Evolutionary conservation across 495 filamentous ascomycete genomes (phyloP).

Genomic region (Xylaria bambusicola): DNA sequence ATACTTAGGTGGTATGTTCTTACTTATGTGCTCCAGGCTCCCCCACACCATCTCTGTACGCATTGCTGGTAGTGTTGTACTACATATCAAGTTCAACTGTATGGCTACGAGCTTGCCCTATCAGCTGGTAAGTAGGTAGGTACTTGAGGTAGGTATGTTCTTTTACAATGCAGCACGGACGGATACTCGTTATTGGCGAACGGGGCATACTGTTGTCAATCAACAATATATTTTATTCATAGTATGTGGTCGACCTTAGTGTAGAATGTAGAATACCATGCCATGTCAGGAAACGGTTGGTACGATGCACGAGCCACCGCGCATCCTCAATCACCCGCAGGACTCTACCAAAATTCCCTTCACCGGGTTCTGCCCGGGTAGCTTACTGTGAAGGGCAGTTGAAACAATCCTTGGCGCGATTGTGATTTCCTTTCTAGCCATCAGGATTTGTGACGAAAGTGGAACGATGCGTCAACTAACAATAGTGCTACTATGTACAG

Average conservation of each 20-base stretch:
- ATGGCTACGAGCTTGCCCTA: too few species aligned
- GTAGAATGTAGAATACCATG: background rate
- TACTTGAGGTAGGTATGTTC: too few species aligned
- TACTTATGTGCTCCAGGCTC: too few species aligned
- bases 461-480: too few species aligned
- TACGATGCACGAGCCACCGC: slow-evolving; percentile 6
- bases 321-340: slow-evolving; percentile 9
- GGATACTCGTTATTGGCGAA: too few species aligned
- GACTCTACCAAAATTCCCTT: background rate
- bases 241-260: too few species aligned
- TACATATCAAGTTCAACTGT: too few species aligned
- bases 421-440: slow-evolving; percentile 6
- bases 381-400: slow-evolving; percentile 20
- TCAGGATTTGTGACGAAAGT: slow-evolving; percentile 7
- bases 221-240: too few species aligned
- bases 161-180: too few species aligned
- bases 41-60: slow-evolving; percentile 13
- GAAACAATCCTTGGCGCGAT: slow-evolving; percentile 12
- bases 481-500: background rate
- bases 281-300: background rate
- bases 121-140: too few species aligned
- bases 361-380: slow-evolving; percentile 1
- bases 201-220: too few species aligned
- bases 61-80: too few species aligned
- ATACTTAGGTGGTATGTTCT: background rate